phyloP scores from a whole-genome alignment of 768 basidiomycete species.

The Amanita exitialis region DNA sequence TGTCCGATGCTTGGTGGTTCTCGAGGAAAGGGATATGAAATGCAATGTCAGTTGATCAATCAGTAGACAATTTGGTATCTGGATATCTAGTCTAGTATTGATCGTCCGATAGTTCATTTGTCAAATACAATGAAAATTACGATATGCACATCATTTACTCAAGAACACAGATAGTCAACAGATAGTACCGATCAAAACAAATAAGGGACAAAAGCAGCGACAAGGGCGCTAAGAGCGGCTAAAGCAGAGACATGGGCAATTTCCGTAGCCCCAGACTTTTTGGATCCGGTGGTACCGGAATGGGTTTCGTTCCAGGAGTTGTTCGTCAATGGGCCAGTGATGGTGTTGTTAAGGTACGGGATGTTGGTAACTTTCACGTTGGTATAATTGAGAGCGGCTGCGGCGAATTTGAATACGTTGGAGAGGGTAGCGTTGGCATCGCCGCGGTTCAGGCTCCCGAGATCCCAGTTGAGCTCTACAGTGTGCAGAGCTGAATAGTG shows the following conservation, averaged over 20 bases:
- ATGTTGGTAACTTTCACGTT: background rate
- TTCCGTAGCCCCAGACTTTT: background rate
- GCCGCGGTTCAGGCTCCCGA: conserved; percentile 47
- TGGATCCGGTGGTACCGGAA: background rate
- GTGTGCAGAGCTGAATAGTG: conserved; percentile 52
- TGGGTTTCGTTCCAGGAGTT: background rate
- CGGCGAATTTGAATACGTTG: conserved; percentile 47
- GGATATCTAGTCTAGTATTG: too few relatives aligned
- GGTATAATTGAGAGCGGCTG: conserved; percentile 9
- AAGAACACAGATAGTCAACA: background rate
- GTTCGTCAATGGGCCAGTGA: background rate
- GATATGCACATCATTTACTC: background rate
- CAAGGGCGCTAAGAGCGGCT: background rate
- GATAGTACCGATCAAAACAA: background rate
- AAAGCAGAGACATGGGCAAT: background rate
- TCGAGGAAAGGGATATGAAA: too few relatives aligned
- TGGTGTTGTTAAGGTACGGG: background rate
- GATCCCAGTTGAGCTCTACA: conserved; percentile 51
- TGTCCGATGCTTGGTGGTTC: too few relatives aligned
- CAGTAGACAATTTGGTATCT: too few relatives aligned
- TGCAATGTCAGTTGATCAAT: too few relatives aligned
- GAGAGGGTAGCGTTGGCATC: conserved; percentile 33
- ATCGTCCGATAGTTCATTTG: too few relatives aligned
- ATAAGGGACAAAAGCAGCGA: background rate
- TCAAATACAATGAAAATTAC: background rate